Percentiles rank a stretch among this genome's conserved stretches.
phyloP scores from a whole-genome alignment of 345 rosid genomes.

The Eucalyptus sp. region DNA sequence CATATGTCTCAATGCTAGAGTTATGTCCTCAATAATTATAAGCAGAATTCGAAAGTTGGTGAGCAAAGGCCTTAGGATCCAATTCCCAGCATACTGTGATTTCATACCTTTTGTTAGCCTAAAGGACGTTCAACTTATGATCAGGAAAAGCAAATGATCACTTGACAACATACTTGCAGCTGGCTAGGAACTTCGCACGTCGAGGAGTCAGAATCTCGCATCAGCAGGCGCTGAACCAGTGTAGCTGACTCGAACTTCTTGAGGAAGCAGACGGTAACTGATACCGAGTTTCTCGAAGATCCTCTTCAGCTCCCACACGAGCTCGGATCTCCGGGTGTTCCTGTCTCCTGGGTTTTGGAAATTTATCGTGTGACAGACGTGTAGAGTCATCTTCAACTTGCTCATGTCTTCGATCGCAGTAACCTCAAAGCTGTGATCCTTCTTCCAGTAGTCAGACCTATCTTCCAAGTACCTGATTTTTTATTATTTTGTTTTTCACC shows the following conservation, averaged over 20 bases:
- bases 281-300: slow-evolving; percentile 48
- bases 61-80: background rate
- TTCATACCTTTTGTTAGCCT: background rate
- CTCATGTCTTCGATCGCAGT: slow-evolving; percentile 60
- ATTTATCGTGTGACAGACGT: slow-evolving; percentile 49
- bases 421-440: slow-evolving; percentile 33
- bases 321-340: slow-evolving; percentile 46
- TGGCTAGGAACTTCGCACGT: background rate
- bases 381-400: slow-evolving; percentile 56
- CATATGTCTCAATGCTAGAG: background rate
- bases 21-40: background rate
- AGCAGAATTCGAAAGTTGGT: background rate
- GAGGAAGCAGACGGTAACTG: slow-evolving; percentile 52
- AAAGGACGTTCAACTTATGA: background rate
- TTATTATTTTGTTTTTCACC: background rate
- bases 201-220: background rate
- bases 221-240: background rate
- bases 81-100: background rate
- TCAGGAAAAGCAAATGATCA: background rate
- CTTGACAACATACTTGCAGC: background rate
- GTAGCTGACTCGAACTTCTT: slow-evolving; percentile 34
- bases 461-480: slow-evolving; percentile 54
- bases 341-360: slow-evolving; percentile 50
- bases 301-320: slow-evolving; percentile 39
- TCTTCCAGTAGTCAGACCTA: slow-evolving; percentile 50